phyloP scores from a whole-genome alignment of 1,284 basidiomycete species.

The Fomitopsis schrenkii region DNA sequence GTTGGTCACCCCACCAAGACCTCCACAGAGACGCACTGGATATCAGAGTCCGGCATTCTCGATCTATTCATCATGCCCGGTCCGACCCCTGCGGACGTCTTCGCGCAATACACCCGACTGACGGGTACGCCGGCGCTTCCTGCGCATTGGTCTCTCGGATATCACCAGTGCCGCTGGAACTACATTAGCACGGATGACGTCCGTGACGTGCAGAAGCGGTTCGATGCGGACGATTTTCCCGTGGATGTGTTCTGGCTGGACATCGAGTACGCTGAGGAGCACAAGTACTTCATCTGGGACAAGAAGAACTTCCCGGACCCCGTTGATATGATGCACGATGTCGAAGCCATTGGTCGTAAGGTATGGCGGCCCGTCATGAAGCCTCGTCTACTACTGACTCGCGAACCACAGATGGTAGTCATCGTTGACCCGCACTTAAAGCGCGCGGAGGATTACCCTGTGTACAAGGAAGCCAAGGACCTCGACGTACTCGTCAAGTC shows the following conservation, averaged over 20 bases:
- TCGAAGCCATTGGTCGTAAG: constrained; percentile 85
- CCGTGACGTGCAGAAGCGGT: constrained; percentile 79
- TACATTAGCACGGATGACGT: constrained; percentile 92
- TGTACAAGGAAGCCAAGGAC: constrained; percentile 84
- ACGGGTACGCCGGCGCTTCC: constrained; percentile 89
- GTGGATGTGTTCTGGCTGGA: constrained; percentile 99
- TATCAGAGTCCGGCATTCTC: constrained; percentile 94
- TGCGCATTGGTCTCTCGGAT: constrained; percentile 87
- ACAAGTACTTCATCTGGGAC: constrained; percentile 99
- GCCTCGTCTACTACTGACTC: not conserved
- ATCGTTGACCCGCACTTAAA: constrained; percentile 98
- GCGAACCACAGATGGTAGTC: constrained; percentile 79
- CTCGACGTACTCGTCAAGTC: constrained; percentile 81
- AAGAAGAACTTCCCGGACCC: constrained; percentile 91
- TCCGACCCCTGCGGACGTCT: constrained; percentile 77
- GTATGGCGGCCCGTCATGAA: constrained; percentile 33
- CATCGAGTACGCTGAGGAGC: constrained; percentile 93
- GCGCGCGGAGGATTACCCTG: constrained; percentile 75
- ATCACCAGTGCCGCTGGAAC: constrained; percentile 99
- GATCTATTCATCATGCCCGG: constrained; percentile 94
- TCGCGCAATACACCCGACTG: constrained; percentile 81
- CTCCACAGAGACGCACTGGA: constrained; percentile 89
- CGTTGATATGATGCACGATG: constrained; percentile 87
- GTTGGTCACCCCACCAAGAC: constrained; percentile 63
- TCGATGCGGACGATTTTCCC: constrained; percentile 93